Conservation (phyloP, 495 filamentous ascomycete genomes). For the Talaromyces ruber region DNA sequence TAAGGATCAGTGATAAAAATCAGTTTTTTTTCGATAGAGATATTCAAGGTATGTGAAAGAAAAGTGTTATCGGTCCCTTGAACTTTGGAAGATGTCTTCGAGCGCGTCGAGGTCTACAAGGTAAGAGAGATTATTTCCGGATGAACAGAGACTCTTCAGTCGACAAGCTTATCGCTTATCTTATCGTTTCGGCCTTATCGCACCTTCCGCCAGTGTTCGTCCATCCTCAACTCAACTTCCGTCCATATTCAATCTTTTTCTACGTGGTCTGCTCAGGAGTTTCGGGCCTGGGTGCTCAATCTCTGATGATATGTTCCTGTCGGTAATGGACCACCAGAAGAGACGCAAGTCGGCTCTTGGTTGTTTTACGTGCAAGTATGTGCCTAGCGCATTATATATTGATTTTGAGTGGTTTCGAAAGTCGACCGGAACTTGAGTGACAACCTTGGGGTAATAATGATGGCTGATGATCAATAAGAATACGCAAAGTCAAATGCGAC, state of each 20-base stretch:
- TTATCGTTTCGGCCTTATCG: background rate
- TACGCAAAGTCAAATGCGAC: constrained; percentile 48
- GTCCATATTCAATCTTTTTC: background rate
- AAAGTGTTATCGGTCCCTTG: background rate
- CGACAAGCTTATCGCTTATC: too few relatives aligned
- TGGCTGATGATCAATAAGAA: constrained; percentile 11
- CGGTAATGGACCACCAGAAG: background rate
- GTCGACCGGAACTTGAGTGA: background rate
- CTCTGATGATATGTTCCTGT: background rate
- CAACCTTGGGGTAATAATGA: background rate
- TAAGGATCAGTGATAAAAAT: too few relatives aligned
- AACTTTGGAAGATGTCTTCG: background rate
- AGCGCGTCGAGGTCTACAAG: background rate
- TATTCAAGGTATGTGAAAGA: background rate
- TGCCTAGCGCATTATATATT: background rate
- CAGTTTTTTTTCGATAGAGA: too few relatives aligned
- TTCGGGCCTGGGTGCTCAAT: background rate
- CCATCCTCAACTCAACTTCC: background rate
- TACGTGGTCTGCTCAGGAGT: background rate
- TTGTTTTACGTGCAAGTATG: constrained; percentile 6
- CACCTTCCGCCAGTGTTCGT: background rate
- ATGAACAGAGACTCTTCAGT: background rate
- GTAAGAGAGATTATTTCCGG: background rate
- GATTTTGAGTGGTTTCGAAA: background rate
- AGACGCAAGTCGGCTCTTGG: constrained; percentile 7